These are phyloP conservation scores for Trichoderma gracile DNA, from an alignment of 2,329 filamentous ascomycete genomes.

Conservation along the genomic window DNA sequence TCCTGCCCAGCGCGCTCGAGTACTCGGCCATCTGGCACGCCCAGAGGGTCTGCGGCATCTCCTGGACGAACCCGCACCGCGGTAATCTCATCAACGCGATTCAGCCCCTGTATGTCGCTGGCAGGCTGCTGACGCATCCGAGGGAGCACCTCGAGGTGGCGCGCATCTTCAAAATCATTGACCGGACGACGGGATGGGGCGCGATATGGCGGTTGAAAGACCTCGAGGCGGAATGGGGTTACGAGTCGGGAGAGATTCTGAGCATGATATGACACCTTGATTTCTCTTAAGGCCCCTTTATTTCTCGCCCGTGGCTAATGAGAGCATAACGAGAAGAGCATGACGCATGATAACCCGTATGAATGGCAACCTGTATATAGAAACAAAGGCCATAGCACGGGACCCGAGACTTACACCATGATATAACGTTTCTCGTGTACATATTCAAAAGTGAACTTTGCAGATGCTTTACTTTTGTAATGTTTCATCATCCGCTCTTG, in stretches of 20 bases:
- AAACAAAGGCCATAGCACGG: background rate
- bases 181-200: constrained; percentile 51
- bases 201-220: constrained; percentile 52
- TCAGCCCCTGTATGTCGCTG: constrained; percentile 54
- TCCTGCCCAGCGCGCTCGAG: constrained; percentile 26
- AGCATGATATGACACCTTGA: constrained; percentile 14
- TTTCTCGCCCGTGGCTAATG: background rate
- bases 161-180: constrained; percentile 46
- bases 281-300: no score
- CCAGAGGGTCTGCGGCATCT: constrained; percentile 53
- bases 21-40: constrained; percentile 21
- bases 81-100: constrained; percentile 53
- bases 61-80: constrained; percentile 44
- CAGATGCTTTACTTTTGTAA: background rate
- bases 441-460: background rate
- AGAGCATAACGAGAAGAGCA: background rate
- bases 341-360: background rate
- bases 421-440: background rate
- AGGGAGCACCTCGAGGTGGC: constrained; percentile 39
- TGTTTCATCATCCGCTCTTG: no score
- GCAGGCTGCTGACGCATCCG: constrained; percentile 49
- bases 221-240: constrained; percentile 44
- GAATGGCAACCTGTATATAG: background rate
- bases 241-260: constrained; percentile 31
- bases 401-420: background rate